Conservation (phyloP, 768 basidiomycete genomes). For the Rhodotorula taiwanensis region DNA sequence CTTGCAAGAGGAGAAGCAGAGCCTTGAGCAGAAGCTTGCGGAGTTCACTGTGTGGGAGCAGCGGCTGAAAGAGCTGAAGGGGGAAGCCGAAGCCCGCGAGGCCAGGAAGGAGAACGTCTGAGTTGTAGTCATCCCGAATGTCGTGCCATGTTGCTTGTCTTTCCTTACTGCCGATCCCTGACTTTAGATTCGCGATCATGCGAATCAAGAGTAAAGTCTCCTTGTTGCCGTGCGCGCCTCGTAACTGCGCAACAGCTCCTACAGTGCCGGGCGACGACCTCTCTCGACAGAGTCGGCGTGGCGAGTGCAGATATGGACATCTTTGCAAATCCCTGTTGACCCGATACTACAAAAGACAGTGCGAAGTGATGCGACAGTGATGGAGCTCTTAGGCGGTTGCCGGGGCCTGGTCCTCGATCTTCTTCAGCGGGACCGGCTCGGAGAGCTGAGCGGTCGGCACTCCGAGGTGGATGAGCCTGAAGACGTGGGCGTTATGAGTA, state of each 20-base stretch:
- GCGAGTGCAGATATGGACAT: neutral
- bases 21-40: slow-evolving; percentile 70
- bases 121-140: neutral
- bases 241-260: too few relatives aligned
- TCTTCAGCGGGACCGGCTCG: slow-evolving; percentile 30
- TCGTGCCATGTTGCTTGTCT: neutral
- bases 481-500: neutral
- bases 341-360: neutral
- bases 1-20: slow-evolving; percentile 90
- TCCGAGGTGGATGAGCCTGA: slow-evolving; percentile 76
- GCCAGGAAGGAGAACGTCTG: slow-evolving; percentile 21
- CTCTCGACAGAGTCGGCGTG: too few relatives aligned
- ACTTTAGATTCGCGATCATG: too few relatives aligned
- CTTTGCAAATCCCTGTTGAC: neutral
- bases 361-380: neutral
- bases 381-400: neutral
- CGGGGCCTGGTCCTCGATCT: slow-evolving; percentile 30
- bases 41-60: slow-evolving; percentile 56
- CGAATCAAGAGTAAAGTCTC: too few relatives aligned
- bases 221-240: too few relatives aligned
- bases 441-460: slow-evolving; percentile 75
- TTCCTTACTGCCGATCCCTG: too few relatives aligned
- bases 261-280: too few relatives aligned
- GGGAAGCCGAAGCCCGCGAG: slow-evolving; percentile 21
- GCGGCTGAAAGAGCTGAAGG: slow-evolving; percentile 43